Evolutionary conservation across 75 land plant genomes (phyloP).

Genomic region (Pseudotsuga menziesii): DNA sequence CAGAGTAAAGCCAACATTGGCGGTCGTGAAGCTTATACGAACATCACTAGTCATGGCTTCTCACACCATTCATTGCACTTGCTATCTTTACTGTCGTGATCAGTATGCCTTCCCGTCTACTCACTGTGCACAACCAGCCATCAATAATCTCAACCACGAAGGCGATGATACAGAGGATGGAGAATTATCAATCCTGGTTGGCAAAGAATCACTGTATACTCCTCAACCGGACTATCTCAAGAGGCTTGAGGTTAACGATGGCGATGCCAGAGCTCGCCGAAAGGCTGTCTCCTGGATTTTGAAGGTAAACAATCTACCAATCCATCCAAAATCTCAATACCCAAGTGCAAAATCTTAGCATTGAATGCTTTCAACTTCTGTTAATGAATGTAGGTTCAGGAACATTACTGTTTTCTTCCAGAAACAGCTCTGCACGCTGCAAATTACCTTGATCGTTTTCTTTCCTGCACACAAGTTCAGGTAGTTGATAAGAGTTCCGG

Average conservation of each 20-base stretch:
- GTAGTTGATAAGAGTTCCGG: no score
- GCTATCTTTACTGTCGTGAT: not conserved
- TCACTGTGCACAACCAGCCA: no score
- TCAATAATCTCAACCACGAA: no score
- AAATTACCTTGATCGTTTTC: conserved; percentile 8
- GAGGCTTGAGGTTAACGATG: not conserved
- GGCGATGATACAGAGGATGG: not conserved
- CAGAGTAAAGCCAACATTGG: no score
- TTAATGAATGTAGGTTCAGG: not conserved
- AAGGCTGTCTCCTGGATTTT: conserved; percentile 2
- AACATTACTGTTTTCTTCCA: not conserved
- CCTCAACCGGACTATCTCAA: not conserved
- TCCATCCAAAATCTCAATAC: no score
- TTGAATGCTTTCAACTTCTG: no score
- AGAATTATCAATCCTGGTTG: not conserved
- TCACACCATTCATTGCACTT: not conserved
- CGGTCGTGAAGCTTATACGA: no score
- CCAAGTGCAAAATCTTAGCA: no score
- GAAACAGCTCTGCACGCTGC: conserved; percentile 2
- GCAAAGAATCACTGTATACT: not conserved
- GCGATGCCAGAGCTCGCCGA: not conserved
- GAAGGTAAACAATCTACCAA: not conserved
- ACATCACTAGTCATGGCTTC: not conserved
- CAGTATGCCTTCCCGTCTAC: no score
- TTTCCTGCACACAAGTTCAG: not conserved